Conservation (phyloP, 257 asterid species). For the Solanum verrucosum region DNA sequence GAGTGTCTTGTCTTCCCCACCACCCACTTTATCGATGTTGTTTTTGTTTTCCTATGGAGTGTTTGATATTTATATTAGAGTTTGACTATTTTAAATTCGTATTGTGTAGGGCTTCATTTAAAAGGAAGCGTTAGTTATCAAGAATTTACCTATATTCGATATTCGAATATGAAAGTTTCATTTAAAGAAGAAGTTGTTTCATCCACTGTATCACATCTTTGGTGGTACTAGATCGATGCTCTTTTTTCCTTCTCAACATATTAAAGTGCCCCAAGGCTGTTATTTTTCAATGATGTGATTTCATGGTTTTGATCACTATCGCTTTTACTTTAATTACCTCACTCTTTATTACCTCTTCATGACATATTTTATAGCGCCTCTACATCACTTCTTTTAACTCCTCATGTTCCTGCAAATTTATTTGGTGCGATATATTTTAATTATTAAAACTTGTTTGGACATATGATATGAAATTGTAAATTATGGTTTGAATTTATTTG, state of each 20-base stretch:
- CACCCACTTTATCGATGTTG: background rate
- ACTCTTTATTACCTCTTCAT: background rate
- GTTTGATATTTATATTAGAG: fast-evolving
- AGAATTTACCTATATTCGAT: too few relatives aligned
- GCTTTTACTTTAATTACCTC: background rate
- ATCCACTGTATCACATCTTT: too few relatives aligned
- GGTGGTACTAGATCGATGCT: background rate
- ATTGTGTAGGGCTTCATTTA: background rate
- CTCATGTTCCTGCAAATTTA: background rate
- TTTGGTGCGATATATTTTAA: too few relatives aligned
- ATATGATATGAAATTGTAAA: too few relatives aligned
- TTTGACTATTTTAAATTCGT: too few relatives aligned
- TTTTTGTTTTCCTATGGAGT: fast-evolving
- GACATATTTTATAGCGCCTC: background rate
- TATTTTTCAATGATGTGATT: background rate
- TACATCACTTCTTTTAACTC: background rate
- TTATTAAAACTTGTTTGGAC: background rate
- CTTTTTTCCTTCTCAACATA: background rate
- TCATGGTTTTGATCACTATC: background rate
- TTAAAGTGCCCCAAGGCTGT: background rate
- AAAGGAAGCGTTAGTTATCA: background rate
- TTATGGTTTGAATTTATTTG: too few relatives aligned
- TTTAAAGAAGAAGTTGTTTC: too few relatives aligned
- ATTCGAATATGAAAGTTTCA: too few relatives aligned
- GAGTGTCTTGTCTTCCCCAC: background rate